Conservation (phyloP, 768 basidiomycete genomes). For the Rhodotorula graminis region DNA sequence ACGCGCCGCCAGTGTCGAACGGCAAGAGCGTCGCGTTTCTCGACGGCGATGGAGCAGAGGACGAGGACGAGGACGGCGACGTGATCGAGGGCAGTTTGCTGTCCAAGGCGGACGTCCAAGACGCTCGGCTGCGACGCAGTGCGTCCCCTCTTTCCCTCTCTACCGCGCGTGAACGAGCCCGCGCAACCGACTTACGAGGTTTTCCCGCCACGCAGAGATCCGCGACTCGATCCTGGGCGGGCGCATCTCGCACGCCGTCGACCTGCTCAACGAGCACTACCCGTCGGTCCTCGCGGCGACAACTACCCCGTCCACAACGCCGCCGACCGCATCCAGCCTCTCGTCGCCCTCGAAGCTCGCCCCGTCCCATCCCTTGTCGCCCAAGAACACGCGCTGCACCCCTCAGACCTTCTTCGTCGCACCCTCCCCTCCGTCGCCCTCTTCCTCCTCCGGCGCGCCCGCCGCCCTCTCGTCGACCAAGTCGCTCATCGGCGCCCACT, state of each 20-base stretch:
- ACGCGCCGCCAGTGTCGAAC: background rate
- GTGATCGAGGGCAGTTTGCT: background rate
- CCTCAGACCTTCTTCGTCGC: constrained; percentile 28
- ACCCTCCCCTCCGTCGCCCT: background rate
- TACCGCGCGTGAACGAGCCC: too few species aligned
- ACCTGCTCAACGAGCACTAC: constrained; percentile 65
- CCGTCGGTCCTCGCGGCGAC: constrained; percentile 60
- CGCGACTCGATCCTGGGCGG: constrained; percentile 66
- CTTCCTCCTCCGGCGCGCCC: background rate
- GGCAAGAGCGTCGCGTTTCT: constrained; percentile 12
- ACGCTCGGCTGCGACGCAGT: constrained; percentile 14
- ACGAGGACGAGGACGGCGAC: background rate
- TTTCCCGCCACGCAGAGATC: constrained; percentile 55
- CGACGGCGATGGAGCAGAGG: background rate
- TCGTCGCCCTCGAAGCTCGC: background rate
- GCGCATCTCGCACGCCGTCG: constrained; percentile 65
- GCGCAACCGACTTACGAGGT: too few species aligned
- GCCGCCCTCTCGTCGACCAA: background rate
- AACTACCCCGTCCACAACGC: background rate
- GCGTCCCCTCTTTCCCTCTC: background rate
- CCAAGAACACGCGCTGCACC: constrained; percentile 1
- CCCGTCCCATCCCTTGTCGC: background rate
- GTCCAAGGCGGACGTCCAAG: constrained; percentile 1
- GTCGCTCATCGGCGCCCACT: constrained; percentile 20
- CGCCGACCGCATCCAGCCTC: background rate